Conservation (phyloP, 2,329 filamentous ascomycete species). For the Xenosphaeropsis pyriputrescens region DNA sequence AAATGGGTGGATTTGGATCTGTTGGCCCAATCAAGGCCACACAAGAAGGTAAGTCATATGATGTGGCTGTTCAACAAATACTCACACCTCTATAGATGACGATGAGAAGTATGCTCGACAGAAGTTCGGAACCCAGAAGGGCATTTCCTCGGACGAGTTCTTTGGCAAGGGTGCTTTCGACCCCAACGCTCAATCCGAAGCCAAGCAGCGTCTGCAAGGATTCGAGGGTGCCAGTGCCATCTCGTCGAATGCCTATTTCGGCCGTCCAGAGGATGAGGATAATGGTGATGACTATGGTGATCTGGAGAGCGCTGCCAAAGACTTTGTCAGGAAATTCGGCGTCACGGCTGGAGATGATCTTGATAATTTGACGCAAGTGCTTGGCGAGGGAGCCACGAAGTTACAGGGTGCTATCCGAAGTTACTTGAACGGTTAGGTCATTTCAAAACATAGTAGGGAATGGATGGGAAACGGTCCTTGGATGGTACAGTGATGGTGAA, state of each 20-base stretch:
- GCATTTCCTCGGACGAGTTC: conserved; percentile 96
- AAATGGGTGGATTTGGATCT: conserved; percentile 75
- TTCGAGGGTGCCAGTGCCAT: conserved; percentile 90
- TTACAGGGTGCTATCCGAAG: conserved; percentile 63
- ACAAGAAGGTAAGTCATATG: conserved; percentile 39
- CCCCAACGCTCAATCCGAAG: conserved; percentile 65
- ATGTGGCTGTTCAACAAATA: conserved; percentile 2
- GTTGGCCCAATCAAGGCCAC: conserved; percentile 60
- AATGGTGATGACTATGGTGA: conserved; percentile 72
- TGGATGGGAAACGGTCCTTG: too few species aligned
- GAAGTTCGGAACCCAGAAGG: conserved; percentile 88
- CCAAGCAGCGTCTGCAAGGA: conserved; percentile 73
- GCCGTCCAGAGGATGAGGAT: conserved; percentile 72
- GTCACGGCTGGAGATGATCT: conserved; percentile 92
- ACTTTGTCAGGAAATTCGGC: conserved; percentile 89
- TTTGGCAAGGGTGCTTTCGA: conserved; percentile 87
- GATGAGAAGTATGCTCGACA: conserved; percentile 69
- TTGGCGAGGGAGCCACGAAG: conserved; percentile 75
- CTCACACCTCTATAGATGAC: conserved; percentile 37
- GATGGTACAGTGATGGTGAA: neutral
- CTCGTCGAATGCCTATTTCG: conserved; percentile 95
- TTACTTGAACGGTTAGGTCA: conserved; percentile 41
- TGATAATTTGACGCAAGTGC: conserved; percentile 69
- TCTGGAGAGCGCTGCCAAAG: conserved; percentile 83
- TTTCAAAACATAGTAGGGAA: too few species aligned